Percentiles rank a stretch among this genome's conserved stretches.
Evolutionary conservation across 352 stramenopile species (phyloP).

Genomic region (Aphanomyces invadans): DNA sequence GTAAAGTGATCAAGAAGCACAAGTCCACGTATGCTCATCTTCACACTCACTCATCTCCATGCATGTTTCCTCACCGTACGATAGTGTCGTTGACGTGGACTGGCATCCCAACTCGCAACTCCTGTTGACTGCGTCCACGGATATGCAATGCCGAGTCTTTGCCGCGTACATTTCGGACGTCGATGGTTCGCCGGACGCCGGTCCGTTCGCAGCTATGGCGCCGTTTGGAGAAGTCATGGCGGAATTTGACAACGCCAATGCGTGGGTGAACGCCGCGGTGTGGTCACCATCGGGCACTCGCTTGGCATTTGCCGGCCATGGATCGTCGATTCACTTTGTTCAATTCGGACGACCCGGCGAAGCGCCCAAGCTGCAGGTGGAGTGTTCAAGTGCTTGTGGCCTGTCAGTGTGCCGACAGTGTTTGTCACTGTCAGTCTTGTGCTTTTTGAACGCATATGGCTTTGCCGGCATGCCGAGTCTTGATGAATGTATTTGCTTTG

Average conservation of each 20-base stretch:
- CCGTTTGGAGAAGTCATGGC: constrained; percentile 74
- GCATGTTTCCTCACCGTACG: neutral
- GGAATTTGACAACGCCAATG: constrained; percentile 82
- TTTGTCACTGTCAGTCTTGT: too few relatives aligned
- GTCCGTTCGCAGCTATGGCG: constrained; percentile 63
- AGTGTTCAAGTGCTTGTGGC: too few relatives aligned
- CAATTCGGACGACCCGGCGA: constrained; percentile 65
- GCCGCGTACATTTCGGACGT: constrained; percentile 80
- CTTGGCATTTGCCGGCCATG: constrained; percentile 86
- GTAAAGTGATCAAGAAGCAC: constrained; percentile 95
- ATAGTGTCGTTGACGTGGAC: constrained; percentile 76
- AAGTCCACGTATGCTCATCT: constrained; percentile 86
- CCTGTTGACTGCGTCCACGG: constrained; percentile 85
- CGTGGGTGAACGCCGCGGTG: constrained; percentile 88
- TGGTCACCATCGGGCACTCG: constrained; percentile 86
- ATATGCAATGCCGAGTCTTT: constrained; percentile 92
- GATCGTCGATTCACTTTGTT: constrained; percentile 87
- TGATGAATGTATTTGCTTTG: too few relatives aligned
- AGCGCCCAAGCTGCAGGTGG: constrained; percentile 68
- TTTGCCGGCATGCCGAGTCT: too few relatives aligned
- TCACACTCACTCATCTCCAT: too few relatives aligned
- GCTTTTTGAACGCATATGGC: too few relatives aligned
- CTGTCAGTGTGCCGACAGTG: too few relatives aligned
- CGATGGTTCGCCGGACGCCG: constrained; percentile 58
- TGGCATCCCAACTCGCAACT: constrained; percentile 92